phyloP scores from a whole-genome alignment of 768 basidiomycete species.

The Leucocoprinus birnbaumii region DNA sequence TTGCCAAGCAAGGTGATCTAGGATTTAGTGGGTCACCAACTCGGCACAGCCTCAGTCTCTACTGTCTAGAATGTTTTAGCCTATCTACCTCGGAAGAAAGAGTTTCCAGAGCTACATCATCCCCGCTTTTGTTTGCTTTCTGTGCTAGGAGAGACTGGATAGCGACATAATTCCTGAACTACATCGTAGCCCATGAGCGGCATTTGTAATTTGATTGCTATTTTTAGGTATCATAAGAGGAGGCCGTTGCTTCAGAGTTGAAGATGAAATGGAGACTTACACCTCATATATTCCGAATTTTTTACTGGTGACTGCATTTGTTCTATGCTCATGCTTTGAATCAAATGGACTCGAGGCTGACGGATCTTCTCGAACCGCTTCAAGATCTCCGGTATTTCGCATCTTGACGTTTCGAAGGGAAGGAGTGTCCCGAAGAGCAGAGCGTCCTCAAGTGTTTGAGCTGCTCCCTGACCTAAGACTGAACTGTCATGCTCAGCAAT shows the following conservation, averaged over 20 bases:
- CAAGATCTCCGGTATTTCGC: not conserved
- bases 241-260: too few species aligned
- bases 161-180: not conserved
- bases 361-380: not conserved
- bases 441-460: not conserved
- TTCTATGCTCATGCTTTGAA: not conserved
- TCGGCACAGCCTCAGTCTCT: too few species aligned
- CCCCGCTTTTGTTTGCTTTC: not conserved
- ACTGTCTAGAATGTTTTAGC: too few species aligned
- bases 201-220: not conserved
- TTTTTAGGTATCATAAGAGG: not conserved
- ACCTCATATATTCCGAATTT: too few species aligned
- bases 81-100: too few species aligned
- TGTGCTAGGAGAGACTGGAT: not conserved
- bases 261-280: not conserved
- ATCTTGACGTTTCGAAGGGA: not conserved
- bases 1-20: too few species aligned
- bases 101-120: too few species aligned
- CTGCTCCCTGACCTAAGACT: not conserved
- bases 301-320: not conserved
- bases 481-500: not conserved
- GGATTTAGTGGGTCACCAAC: too few species aligned
- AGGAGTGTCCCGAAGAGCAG: not conserved
- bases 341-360: too few species aligned
- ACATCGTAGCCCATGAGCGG: not conserved